These are phyloP conservation scores for Miamiensis avidus DNA, from an alignment of 169 alveolate species.

Conservation along the genomic window DNA sequence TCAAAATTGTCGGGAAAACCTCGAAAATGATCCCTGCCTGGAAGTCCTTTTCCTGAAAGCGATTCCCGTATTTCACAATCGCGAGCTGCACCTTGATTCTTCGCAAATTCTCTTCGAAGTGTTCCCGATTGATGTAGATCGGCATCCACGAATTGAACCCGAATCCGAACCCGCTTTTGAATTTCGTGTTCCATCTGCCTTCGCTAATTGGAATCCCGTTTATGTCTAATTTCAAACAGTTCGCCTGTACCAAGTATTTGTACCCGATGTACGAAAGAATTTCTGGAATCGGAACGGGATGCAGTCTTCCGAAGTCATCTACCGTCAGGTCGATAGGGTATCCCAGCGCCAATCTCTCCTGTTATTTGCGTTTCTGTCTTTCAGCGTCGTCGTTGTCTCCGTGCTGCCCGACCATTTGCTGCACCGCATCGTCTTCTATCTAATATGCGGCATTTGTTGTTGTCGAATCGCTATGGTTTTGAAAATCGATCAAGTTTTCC, in stretches of 20 bases:
- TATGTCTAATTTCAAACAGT: not conserved
- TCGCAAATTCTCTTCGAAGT: not conserved
- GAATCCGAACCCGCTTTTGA: not conserved
- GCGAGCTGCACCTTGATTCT: not conserved
- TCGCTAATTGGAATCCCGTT: not conserved
- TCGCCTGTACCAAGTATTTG: no score
- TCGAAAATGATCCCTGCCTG: not conserved
- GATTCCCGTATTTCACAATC: not conserved
- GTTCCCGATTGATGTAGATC: not conserved
- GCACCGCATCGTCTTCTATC: no score
- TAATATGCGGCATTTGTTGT: no score
- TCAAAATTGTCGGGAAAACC: not conserved
- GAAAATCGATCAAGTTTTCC: no score
- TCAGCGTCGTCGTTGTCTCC: no score
- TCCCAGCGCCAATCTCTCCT: not conserved
- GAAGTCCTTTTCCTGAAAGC: not conserved
- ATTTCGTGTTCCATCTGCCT: no score
- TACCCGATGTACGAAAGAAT: no score
- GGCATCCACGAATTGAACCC: not conserved
- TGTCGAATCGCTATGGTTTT: no score
- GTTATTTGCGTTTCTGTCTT: not conserved
- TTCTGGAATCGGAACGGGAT: not conserved
- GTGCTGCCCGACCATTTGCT: no score
- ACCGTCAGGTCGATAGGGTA: not conserved
- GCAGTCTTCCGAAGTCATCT: not conserved